These are phyloP conservation scores for Urostyla sp. DNA, from an alignment of 73 alveolate species.

Conservation along the genomic window DNA sequence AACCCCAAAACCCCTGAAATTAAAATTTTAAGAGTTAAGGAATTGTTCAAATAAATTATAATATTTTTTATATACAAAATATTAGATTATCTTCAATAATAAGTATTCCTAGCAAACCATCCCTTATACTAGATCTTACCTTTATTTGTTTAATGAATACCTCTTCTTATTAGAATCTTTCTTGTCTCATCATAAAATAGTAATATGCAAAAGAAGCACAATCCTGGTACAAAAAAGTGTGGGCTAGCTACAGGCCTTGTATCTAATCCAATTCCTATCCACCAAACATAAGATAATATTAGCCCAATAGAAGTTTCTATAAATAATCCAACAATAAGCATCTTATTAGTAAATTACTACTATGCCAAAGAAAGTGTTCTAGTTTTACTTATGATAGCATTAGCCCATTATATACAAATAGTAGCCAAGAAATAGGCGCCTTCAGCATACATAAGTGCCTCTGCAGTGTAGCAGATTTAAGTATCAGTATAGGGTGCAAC, in stretches of 20 bases:
- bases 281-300: slow-evolving; percentile 44
- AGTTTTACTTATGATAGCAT: slow-evolving; percentile 86
- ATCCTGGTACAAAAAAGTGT: slow-evolving; percentile 61
- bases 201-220: slow-evolving; percentile 58
- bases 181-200: slow-evolving; percentile 67
- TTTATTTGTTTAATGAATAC: slow-evolving; percentile 10
- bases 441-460: slow-evolving; percentile 92
- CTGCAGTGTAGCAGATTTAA: slow-evolving; percentile 86
- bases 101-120: slow-evolving; percentile 61
- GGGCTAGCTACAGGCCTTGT: slow-evolving; percentile 51
- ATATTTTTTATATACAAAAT: neutral
- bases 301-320: slow-evolving; percentile 44
- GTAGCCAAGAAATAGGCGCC: slow-evolving; percentile 85
- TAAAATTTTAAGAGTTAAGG: neutral
- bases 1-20: neutral
- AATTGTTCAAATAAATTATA: neutral
- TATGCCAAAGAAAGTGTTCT: slow-evolving; percentile 59
- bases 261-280: slow-evolving; percentile 52
- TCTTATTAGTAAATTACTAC: slow-evolving; percentile 43
- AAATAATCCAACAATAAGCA: slow-evolving; percentile 8
- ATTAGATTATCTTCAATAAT: slow-evolving; percentile 17
- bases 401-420: slow-evolving; percentile 80
- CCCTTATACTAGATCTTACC: slow-evolving; percentile 29
- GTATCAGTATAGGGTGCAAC: neutral
- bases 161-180: slow-evolving; percentile 51